Base-by-base conservation (phyloP, 2,329 filamentous ascomycete genomes). In the Xylaria sp. region DNA sequence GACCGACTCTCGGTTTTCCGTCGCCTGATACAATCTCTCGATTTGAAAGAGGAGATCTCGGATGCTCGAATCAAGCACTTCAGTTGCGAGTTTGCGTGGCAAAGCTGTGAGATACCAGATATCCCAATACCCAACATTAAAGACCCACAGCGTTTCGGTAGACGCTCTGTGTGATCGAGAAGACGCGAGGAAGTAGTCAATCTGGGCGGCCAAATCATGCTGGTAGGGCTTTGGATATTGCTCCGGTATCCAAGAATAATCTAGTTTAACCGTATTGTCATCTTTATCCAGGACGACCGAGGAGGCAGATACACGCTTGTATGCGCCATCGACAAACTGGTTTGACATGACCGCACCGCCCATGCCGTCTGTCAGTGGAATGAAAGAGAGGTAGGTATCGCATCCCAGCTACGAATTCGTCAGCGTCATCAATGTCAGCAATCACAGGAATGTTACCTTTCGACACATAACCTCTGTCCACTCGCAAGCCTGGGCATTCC, bases 301-400 rank as follows among this genome's bases (percentile, higher is more conserved):
- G 10, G 51, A 28, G 20, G 18, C 2, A 25, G 58, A 60, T 20
- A 80, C 77, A 23, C 78, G 76, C 13, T 81, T 75, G 9, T 85
- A 73, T 2, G 81, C 84, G 1, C 80, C 77, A 0, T 85, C 88
- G 61, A 90, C 91, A 6, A 86, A 76, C 39, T 80, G 72, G 71
- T 85, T 94, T 69, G 84, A 85, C 1, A 80, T 91, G 39, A 87
- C 82, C 57, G 87, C 82, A 25, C 77, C 88, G 65, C 89, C 87
- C 0, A 82, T 89, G n/a, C 80, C 85, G 57, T 78, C 76, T 12
- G 73, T 72, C 2, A 71, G 63, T 2, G 86, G 85, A 1, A 86
- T 77, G 63, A 85, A 81, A 1, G 85, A 87, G 23, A 84, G 71
- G 59, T 86, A 80, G 1, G 79, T 80, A 18, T 80, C 79, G 76